A percentile compares a stretch with the other conserved stretches of the same genome.
Evolutionary conservation across 257 asterid genomes (phyloP).

Genomic region (Penstemon eatonii): DNA sequence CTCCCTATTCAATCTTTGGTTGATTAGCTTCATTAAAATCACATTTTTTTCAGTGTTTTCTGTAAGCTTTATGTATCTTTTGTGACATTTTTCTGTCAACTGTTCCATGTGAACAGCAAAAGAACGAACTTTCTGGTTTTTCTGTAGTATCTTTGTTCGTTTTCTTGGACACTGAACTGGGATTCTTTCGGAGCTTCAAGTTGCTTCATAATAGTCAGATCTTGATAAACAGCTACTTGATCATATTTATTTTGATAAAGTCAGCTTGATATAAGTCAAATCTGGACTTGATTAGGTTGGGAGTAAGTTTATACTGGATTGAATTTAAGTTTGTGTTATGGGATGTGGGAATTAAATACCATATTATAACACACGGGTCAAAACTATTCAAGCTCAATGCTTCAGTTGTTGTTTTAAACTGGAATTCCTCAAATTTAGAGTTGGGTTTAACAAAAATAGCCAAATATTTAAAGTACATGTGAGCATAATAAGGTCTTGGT

Average conservation of each 20-base stretch:
- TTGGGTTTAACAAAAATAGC: constrained; percentile 11
- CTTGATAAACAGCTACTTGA: neutral
- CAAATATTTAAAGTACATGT: neutral
- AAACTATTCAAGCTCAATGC: neutral
- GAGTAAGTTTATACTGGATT: neutral
- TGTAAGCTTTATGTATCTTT: neutral
- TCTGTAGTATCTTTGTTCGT: neutral
- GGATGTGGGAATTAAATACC: neutral
- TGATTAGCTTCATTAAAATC: neutral
- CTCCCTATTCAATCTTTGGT: neutral
- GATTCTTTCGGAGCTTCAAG: neutral
- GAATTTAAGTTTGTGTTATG: constrained; percentile 12
- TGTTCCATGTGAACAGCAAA: neutral
- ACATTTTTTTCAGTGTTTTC: neutral
- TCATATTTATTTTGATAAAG: neutral
- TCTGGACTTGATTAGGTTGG: neutral
- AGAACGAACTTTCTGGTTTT: neutral
- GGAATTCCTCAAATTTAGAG: constrained; percentile 7
- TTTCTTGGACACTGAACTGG: neutral
- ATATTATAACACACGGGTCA: neutral
- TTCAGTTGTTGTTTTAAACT: neutral
- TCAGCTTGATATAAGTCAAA: constrained; percentile 1
- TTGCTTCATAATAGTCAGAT: neutral
- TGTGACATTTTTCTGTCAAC: neutral
- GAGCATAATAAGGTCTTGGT: neutral